Evolutionary conservation across 139 green algal species (phyloP), one percentile per base, ranked within the genome.

Genomic region (Chlorella sp.): DNA sequence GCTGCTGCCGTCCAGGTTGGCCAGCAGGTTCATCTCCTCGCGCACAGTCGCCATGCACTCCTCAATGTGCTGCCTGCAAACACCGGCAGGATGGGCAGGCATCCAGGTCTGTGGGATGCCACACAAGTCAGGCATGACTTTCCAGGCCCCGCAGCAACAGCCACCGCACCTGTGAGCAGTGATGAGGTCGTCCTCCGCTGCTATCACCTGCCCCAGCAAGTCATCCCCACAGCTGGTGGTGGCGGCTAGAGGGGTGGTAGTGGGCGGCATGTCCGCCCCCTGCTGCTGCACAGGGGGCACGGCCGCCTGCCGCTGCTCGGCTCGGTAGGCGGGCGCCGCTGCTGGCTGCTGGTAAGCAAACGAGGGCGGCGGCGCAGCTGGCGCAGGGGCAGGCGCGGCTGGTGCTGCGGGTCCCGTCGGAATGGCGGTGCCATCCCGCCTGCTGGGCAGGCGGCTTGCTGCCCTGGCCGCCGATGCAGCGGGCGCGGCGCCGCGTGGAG

Each of bases 141-240:
- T n/a, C n/a, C 46, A 11, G 8, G 8, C 46, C 11, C 46, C 11
- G 46, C 46, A 11, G 46, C 46, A 54, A 54, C 46, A 20, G 13
- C 51, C 51, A 60, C 51, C 51, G 51, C 51, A 76, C 70, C 96
- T 89, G 90, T 99, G 96, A 34, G 92, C 90, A 6, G 90, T 92
- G 70, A 98, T 96, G 44, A 99, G 91, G 62, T 95, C 90, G 82
- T 98, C 95, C 86, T 98, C 96, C 62, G 97, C 95, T 80, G 95
- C 88, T 74, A 96, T 85, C 41, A 98, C 96, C 77, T 82, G 88
- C 68, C 96, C 91, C 91, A 98, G 94, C 65, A 96, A 85, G 44
- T 93, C 88, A 43, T 92, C 90, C 78, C 82, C 78, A 24, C 68
- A 34, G n/a, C 68, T 36, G 81, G 41, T 32, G 68, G 13, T n/a